These are phyloP conservation scores for Blastocystis sp. DNA, from an alignment of 352 stramenopile species.

Conservation along the genomic window DNA sequence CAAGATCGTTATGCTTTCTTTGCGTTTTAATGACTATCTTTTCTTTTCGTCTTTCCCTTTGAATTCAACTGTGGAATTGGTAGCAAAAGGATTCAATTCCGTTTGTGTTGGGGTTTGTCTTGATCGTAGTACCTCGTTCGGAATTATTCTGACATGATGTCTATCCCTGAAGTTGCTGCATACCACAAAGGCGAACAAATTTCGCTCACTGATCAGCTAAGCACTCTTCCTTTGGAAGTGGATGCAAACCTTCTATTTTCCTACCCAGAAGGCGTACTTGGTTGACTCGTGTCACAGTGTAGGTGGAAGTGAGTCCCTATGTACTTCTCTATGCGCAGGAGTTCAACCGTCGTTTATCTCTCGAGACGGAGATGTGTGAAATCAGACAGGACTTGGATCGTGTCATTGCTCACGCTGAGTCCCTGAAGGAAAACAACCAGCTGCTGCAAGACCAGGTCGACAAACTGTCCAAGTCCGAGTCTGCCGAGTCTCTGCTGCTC, in stretches of 20 bases:
- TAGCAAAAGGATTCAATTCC: constrained; percentile 14
- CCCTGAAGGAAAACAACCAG: neutral
- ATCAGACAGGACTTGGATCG: neutral
- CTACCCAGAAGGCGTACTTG: neutral
- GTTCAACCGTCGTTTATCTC: neutral
- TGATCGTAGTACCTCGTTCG: constrained; percentile 35
- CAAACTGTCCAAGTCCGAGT: neutral
- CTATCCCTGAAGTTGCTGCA: neutral
- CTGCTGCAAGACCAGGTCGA: neutral
- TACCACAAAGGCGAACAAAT: neutral
- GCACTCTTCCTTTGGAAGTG: neutral
- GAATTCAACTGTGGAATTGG: neutral
- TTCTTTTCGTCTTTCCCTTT: neutral
- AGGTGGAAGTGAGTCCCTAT: neutral
- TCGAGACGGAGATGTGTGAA: neutral
- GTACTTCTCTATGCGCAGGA: neutral
- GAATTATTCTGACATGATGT: neutral
- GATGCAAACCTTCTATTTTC: neutral
- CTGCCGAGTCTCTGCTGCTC: neutral
- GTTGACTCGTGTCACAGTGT: neutral
- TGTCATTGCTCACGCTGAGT: neutral
- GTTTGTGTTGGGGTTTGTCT: neutral
- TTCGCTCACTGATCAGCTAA: neutral
- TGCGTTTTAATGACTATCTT: neutral
- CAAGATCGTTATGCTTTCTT: neutral